Evolutionary conservation across 2,329 filamentous ascomycete genomes (phyloP).

Genomic region (Fragosphaeria purpurea): DNA sequence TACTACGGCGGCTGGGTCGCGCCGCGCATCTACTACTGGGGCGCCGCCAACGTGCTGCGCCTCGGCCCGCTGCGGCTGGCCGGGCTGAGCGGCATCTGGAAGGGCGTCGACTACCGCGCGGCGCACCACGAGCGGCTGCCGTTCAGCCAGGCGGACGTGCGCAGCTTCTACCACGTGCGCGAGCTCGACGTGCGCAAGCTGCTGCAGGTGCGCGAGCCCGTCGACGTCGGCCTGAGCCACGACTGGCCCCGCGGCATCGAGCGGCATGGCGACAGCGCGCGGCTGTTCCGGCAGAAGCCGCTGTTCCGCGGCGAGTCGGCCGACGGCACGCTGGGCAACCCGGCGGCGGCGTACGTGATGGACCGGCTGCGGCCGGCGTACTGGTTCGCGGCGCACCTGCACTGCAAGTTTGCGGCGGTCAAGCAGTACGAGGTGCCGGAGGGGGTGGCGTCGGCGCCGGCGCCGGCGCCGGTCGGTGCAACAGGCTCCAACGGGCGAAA

Average conservation of each 20-base stretch:
- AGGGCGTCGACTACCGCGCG: slow-evolving; percentile 76
- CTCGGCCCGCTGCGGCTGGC: slow-evolving; percentile 80
- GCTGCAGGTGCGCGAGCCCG: slow-evolving; percentile 70
- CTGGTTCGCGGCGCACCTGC: slow-evolving; percentile 93
- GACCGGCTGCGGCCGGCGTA: slow-evolving; percentile 70
- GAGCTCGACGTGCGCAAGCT: slow-evolving; percentile 89
- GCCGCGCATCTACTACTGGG: slow-evolving; percentile 94
- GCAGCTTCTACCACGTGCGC: slow-evolving; percentile 78
- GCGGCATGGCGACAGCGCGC: slow-evolving; percentile 58
- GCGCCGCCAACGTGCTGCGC: slow-evolving; percentile 79
- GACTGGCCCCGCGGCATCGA: slow-evolving; percentile 90
- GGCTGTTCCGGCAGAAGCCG: slow-evolving; percentile 63
- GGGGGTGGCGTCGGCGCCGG: slow-evolving; percentile 15
- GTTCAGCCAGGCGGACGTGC: slow-evolving; percentile 66
- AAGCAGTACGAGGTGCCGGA: slow-evolving; percentile 37
- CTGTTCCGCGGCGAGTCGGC: slow-evolving; percentile 67
- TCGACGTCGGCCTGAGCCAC: slow-evolving; percentile 87
- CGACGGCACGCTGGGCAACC: slow-evolving; percentile 66
- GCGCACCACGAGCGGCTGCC: slow-evolving; percentile 78
- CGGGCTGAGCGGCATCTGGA: slow-evolving; percentile 90
- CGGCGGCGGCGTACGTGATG: slow-evolving; percentile 70
- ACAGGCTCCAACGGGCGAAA: background rate
- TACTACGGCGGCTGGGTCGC: slow-evolving; percentile 97
- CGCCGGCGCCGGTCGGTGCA: slow-evolving; percentile 2
- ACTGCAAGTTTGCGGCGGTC: slow-evolving; percentile 73